phyloP scores from a whole-genome alignment of 2,329 filamentous ascomycete species.

The Penicillium sp. region DNA sequence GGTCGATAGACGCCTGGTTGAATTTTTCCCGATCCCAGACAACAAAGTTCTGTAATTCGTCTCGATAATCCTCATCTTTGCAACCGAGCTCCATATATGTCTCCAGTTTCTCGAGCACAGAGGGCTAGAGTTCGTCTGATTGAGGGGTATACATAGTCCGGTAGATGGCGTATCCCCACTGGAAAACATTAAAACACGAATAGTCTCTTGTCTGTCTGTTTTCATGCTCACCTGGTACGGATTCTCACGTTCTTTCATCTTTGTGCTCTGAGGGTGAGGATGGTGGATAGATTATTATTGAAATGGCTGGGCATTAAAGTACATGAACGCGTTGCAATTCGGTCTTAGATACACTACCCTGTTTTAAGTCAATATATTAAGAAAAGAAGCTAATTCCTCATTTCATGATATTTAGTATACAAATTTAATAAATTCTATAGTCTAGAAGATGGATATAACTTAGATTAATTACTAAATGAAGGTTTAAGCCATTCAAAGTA shows the following conservation, averaged over 20 bases:
- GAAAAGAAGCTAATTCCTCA: no score
- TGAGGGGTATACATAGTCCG: slow-evolving; percentile 1
- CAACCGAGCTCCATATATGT: not conserved
- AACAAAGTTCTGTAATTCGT: not conserved
- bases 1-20: not conserved
- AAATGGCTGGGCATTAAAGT: no score
- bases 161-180: slow-evolving; percentile 3
- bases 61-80: not conserved
- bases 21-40: not conserved
- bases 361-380: no score
- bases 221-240: not conserved
- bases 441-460: no score
- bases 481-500: no score
- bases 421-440: no score
- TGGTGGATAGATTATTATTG: no score
- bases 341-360: no score
- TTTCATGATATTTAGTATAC: no score
- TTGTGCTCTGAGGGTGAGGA: not conserved
- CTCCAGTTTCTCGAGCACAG: slow-evolving; percentile 1
- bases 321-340: no score
- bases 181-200: not conserved
- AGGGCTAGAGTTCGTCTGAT: not conserved
- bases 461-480: no score
- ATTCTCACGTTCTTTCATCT: not conserved
- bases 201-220: not conserved